A percentile compares a stretch with the other conserved stretches of the same genome.
Evolutionary conservation across 2,329 filamentous ascomycete species (phyloP).

Genomic region (Coniochaeta prunicola): DNA sequence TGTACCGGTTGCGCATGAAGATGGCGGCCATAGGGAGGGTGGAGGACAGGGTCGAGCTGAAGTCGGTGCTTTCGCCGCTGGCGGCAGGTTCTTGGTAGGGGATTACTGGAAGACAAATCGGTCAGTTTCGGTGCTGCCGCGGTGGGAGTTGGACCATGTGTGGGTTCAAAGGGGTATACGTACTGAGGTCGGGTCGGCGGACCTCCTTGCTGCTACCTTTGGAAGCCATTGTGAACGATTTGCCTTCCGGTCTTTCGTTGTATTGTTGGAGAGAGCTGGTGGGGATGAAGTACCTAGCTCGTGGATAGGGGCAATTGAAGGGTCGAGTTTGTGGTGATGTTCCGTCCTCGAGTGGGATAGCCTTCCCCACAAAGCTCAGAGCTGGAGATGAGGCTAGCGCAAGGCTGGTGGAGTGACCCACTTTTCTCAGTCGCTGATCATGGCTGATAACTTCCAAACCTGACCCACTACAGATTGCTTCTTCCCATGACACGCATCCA

Average conservation of each 20-base stretch:
- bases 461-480: no score
- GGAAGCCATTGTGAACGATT: constrained; percentile 25
- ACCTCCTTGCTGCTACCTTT: constrained; percentile 28
- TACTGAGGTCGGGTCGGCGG: constrained; percentile 36
- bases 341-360: neutral
- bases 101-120: constrained; percentile 53
- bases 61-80: constrained; percentile 58
- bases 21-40: constrained; percentile 95
- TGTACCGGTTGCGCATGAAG: constrained; percentile 82
- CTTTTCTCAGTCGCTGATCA: no score
- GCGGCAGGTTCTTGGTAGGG: constrained; percentile 74
- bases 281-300: neutral
- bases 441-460: no score
- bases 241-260: neutral
- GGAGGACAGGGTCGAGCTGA: constrained; percentile 63
- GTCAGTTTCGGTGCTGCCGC: neutral
- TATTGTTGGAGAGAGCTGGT: neutral
- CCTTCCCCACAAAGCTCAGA: neutral
- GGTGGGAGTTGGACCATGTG: neutral
- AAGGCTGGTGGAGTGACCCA: neutral
- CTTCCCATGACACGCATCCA: no score
- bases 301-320: neutral
- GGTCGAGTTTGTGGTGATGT: neutral
- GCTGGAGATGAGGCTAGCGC: neutral
- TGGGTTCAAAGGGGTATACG: constrained; percentile 12